Conservation (phyloP, 306 rosid species). For the Prunus dulcis region DNA sequence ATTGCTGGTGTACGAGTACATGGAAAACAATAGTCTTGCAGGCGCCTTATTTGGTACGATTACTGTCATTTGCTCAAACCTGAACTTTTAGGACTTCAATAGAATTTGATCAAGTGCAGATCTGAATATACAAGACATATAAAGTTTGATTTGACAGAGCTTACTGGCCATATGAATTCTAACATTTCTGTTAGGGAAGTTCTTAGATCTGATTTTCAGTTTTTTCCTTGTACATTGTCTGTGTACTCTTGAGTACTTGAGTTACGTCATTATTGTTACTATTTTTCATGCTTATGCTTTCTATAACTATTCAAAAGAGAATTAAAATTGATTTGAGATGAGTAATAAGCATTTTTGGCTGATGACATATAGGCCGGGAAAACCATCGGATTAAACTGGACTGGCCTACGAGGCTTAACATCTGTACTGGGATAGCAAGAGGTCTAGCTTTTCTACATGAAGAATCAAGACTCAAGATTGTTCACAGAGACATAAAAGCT, state of each 20-base stretch:
- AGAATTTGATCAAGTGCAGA: background rate
- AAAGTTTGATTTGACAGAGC: background rate
- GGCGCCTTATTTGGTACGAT: conserved; percentile 51
- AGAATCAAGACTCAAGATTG: conserved; percentile 58
- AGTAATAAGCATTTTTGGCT: background rate
- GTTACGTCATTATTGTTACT: background rate
- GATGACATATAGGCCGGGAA: conserved; percentile 28
- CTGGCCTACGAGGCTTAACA: conserved; percentile 52
- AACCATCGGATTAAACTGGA: conserved; percentile 28
- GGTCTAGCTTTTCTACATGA: conserved; percentile 65
- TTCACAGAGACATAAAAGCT: conserved; percentile 69
- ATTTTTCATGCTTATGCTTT: background rate
- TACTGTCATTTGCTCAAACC: background rate
- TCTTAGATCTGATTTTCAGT: background rate
- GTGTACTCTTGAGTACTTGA: background rate
- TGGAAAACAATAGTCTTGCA: conserved; percentile 72
- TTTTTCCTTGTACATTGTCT: background rate
- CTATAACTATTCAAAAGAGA: background rate
- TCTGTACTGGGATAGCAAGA: conserved; percentile 60
- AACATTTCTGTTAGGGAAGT: background rate
- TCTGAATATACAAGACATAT: background rate
- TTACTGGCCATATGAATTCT: background rate
- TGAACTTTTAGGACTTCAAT: background rate
- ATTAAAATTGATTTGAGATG: background rate
- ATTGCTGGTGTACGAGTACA: conserved; percentile 60